Base-by-base conservation (phyloP, 768 basidiomycete species). In the Trametes cubensis region DNA sequence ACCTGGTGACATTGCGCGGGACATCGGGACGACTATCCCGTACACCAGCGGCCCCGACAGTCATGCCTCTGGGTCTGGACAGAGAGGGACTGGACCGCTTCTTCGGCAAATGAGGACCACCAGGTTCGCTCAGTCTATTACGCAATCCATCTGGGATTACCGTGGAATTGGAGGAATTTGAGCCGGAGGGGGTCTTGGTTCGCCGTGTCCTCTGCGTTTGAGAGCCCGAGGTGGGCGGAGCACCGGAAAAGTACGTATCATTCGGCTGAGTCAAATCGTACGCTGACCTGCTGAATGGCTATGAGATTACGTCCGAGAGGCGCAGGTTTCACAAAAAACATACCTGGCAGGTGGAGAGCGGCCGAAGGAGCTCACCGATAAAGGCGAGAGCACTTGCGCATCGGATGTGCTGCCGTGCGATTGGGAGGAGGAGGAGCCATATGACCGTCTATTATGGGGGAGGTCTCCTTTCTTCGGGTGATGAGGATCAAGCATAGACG, bases 351-450 rank as follows among this genome's bases (percentile, higher is more conserved):
- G 40, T 7, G 63, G 63, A 8, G 63, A 64, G 20, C 63, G 40
- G 20, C 42, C 58, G 34, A 56, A 53, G 1, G 63, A 64, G 54
- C 38, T 56, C 17, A 34, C 38, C 20, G 63, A 64, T 15, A 64
- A 21, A 2, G 63, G 63, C 15, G 63, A 60, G 2, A 64, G 41
- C 28, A 53, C 58, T 8, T 66, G 59, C 4, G 58, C 59, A n/a
- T 68, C 67, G 20, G 65, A 66, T 15, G 56, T 63, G 41, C 62
- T 62, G 10, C 69, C 64, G 56, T 82, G 78, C 15, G 84, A 85
- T 41, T 81, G 77, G 13, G 85, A 83, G 6, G 85, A 86, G 4
- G 83, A 82, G 6, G 85, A 86, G 21, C 80, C 79, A 69, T 83
- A 84, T 0, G 87, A 87, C 14, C 76, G 72, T 57, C 85, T 77